Conservation (phyloP, 345 rosid genomes). For the Sonneratia alba region DNA sequence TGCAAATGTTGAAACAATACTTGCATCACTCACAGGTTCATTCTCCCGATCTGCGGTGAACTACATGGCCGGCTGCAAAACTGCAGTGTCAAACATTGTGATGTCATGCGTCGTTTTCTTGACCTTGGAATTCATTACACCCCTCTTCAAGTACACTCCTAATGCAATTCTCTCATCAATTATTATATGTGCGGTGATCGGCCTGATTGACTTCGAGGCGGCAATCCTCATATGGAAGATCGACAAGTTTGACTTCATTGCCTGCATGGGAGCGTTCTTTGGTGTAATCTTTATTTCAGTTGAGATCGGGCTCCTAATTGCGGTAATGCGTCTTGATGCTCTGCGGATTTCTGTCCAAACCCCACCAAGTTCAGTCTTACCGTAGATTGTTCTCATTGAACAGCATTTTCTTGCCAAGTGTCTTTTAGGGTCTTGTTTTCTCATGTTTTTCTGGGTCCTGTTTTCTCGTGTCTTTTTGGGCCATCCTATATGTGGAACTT, state of each 20-base stretch:
- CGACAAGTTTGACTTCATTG: constrained; percentile 77
- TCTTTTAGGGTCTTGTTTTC: no score
- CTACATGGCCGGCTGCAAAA: constrained; percentile 87
- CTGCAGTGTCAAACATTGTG: constrained; percentile 79
- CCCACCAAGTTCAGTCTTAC: no score
- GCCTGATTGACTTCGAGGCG: constrained; percentile 65
- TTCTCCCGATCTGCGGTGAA: constrained; percentile 96
- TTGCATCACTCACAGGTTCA: constrained; percentile 41
- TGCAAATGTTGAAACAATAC: no score
- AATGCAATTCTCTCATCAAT: constrained; percentile 87
- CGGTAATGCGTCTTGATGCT: constrained; percentile 26
- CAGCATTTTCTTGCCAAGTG: no score
- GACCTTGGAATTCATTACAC: constrained; percentile 72
- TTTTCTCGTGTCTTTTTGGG: no score
- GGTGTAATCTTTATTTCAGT: constrained; percentile 74
- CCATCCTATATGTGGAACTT: background rate
- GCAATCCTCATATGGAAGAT: constrained; percentile 69
- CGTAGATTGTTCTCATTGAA: no score
- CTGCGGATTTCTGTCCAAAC: no score
- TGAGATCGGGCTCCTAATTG: constrained; percentile 85
- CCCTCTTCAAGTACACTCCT: constrained; percentile 89
- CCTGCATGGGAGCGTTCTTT: constrained; percentile 94
- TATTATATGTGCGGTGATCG: constrained; percentile 72
- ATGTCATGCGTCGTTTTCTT: constrained; percentile 81
- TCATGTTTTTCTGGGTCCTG: no score